Evolutionary conservation across 1,284 basidiomycete species (phyloP).

Genomic region (Moesziomyces aphidis): DNA sequence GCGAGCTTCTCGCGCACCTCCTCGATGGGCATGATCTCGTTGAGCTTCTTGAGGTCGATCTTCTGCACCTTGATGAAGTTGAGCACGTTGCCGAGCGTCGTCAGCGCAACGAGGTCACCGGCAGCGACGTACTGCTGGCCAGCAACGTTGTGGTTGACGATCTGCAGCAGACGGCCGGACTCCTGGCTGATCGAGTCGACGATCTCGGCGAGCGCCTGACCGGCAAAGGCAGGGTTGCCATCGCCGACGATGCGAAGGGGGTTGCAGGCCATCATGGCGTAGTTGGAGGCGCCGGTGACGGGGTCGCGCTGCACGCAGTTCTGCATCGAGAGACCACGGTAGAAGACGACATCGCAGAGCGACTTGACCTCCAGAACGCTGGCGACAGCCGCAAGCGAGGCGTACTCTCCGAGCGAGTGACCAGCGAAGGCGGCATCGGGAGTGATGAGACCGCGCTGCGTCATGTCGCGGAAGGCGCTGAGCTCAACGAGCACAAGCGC

Average conservation of each 20-base stretch:
- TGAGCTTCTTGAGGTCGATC: slow-evolving; percentile 93
- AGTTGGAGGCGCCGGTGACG: slow-evolving; percentile 69
- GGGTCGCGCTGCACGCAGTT: slow-evolving; percentile 53
- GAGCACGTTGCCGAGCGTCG: slow-evolving; percentile 93
- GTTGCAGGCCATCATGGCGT: slow-evolving; percentile 98
- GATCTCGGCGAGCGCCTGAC: slow-evolving; percentile 87
- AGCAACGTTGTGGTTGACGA: slow-evolving; percentile 89
- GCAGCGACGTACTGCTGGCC: slow-evolving; percentile 83
- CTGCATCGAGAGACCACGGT: slow-evolving; percentile 96
- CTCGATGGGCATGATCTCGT: slow-evolving; percentile 82
- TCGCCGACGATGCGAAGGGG: slow-evolving; percentile 82
- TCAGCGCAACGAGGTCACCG: slow-evolving; percentile 91
- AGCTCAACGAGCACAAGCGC: slow-evolving; percentile 94
- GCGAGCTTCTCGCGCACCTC: slow-evolving; percentile 91
- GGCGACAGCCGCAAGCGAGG: slow-evolving; percentile 94
- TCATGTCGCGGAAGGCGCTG: slow-evolving; percentile 98
- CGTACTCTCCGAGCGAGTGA: slow-evolving; percentile 98
- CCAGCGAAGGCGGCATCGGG: slow-evolving; percentile 92
- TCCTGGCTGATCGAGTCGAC: slow-evolving; percentile 75
- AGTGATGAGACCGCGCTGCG: slow-evolving; percentile 92
- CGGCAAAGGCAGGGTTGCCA: slow-evolving; percentile 75
- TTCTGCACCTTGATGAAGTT: slow-evolving; percentile 97
- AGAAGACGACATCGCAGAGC: slow-evolving; percentile 98
- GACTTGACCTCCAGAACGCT: slow-evolving; percentile 94
- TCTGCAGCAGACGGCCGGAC: slow-evolving; percentile 87